Evolutionary conservation across 306 rosid genomes (phyloP).

Genomic region (Rubus idaeus): DNA sequence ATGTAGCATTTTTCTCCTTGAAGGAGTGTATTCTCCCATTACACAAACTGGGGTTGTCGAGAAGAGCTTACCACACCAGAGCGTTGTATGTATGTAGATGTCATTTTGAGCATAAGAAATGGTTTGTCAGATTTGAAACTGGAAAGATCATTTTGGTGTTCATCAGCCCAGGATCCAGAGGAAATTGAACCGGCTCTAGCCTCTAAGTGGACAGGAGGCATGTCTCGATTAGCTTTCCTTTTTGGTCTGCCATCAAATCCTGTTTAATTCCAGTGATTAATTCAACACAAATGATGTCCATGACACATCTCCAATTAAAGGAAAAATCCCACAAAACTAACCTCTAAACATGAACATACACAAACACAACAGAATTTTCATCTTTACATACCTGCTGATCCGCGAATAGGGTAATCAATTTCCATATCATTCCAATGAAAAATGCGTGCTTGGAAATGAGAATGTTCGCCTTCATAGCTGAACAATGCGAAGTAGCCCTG

Average conservation of each 20-base stretch:
- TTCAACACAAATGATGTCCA: not conserved
- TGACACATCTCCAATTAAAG: not conserved
- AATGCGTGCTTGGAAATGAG: not conserved
- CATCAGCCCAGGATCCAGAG: not conserved
- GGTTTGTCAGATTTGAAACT: not conserved
- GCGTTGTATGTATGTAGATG: not conserved
- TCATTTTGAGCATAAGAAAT: not conserved
- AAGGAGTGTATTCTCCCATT: not conserved
- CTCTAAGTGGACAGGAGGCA: not conserved
- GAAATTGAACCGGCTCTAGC: not conserved
- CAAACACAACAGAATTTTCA: not conserved
- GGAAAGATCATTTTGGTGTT: not conserved
- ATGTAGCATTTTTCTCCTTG: not conserved
- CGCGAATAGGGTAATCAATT: not conserved
- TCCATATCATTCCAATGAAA: not conserved
- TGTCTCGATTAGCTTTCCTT: not conserved
- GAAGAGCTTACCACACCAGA: not conserved
- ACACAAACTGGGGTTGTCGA: not conserved
- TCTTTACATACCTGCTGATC: not conserved
- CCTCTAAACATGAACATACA: too few relatives aligned
- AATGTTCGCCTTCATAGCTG: not conserved
- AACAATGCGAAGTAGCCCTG: not conserved
- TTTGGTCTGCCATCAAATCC: not conserved
- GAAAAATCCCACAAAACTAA: not conserved
- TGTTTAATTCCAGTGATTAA: not conserved